These are phyloP conservation scores for Daldinia loculata DNA, from an alignment of 495 filamentous ascomycete genomes.

Conservation along the genomic window DNA sequence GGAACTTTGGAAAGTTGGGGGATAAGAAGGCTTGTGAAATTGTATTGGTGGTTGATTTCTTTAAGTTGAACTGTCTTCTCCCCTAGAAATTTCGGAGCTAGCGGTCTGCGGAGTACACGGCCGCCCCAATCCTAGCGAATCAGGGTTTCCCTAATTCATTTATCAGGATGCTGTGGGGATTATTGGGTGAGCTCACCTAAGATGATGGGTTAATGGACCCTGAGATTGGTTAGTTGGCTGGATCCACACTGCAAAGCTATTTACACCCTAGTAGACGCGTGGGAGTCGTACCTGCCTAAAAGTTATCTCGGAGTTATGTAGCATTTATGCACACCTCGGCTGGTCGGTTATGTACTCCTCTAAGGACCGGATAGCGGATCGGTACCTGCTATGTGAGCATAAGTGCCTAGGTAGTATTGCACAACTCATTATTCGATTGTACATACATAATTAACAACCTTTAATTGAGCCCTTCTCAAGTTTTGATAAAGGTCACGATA, in stretches of 20 bases:
- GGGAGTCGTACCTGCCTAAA: constrained; percentile 3
- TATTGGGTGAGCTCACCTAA: constrained; percentile 24
- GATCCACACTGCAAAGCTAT: not conserved
- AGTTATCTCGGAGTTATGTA: not conserved
- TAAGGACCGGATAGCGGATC: constrained; percentile 13
- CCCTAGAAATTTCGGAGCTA: constrained; percentile 32
- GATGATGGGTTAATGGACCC: constrained; percentile 11
- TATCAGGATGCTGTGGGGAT: constrained; percentile 34
- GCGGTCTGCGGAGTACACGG: constrained; percentile 35
- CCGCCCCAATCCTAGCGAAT: constrained; percentile 26
- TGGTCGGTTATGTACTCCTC: constrained; percentile 35
- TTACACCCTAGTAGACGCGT: not conserved
- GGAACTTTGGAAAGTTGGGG: constrained; percentile 9
- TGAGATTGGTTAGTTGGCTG: constrained; percentile 5
- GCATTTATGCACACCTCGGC: constrained; percentile 33
- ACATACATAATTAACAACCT: not conserved
- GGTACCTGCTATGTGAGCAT: constrained; percentile 16
- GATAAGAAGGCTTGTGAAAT: constrained; percentile 25
- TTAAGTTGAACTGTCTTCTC: constrained; percentile 30
- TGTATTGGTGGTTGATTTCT: constrained; percentile 30
- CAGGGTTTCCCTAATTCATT: constrained; percentile 39
- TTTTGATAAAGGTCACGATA: not conserved
- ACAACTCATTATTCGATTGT: constrained; percentile 8
- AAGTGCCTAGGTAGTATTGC: not conserved
- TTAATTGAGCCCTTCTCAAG: not conserved